Conservation (phyloP, 2,329 filamentous ascomycete species). For the Diaporthe eres region DNA sequence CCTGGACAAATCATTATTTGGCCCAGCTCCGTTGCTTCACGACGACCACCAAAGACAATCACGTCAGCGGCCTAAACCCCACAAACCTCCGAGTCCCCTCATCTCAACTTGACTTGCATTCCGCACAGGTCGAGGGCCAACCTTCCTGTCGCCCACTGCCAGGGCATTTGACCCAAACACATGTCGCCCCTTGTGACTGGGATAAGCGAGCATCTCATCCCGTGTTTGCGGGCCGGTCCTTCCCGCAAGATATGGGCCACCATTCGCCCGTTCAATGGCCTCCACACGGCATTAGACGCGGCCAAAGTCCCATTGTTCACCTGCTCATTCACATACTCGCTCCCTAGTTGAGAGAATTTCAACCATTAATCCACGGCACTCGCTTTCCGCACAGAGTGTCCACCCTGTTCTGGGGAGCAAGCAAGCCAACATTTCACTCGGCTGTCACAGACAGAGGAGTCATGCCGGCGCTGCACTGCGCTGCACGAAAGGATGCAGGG, state of each 20-base stretch:
- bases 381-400: neutral
- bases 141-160: neutral
- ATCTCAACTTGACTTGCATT: neutral
- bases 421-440: neutral
- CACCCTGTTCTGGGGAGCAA: neutral
- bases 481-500: neutral
- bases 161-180: neutral
- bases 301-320: neutral
- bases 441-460: neutral
- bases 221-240: slow-evolving; percentile 27
- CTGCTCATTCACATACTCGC: neutral
- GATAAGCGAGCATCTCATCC: slow-evolving; percentile 23
- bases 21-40: neutral
- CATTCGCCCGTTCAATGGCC: neutral
- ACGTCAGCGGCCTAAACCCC: neutral
- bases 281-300: neutral
- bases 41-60: neutral
- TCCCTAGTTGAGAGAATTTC: neutral
- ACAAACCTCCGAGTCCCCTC: neutral
- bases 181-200: neutral
- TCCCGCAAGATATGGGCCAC: neutral
- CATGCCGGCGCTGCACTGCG: neutral
- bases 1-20: neutral
- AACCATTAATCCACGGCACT: neutral
- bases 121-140: neutral